Base-by-base conservation (phyloP, 306 rosid species). In the Canavalia gladiata region DNA sequence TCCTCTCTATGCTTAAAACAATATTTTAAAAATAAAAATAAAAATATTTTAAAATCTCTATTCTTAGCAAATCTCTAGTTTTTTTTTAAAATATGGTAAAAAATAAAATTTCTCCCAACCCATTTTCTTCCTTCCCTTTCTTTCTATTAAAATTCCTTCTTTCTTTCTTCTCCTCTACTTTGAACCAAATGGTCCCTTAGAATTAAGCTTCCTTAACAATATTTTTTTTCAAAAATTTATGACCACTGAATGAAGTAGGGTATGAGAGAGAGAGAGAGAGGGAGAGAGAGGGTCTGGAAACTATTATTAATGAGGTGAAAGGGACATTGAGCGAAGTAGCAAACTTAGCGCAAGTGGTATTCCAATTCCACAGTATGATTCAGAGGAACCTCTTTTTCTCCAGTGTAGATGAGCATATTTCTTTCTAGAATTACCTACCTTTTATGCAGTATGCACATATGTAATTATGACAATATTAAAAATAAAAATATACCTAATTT, bases 261-360 rank as follows among this genome's bases (percentile, higher is more conserved):
- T 74, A 58, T 52, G 74, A 42, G 73, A 60, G 87, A 72, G 82
- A 90, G 81, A 71, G 74, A 34, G 72, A 42, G 73, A 60, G 87
- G 68, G 82, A 90, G 81, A 67, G 76, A 74, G 82, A 71, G 74
- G 68, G 42, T 82, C 79, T 72, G 87, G 82, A 87, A 80, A 82
- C 39, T 70, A 87, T 90, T 81, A 85, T 86, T 87, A 85, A 80
- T 84, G 84, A 75, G 50, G 68, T 85, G 92, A 92, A 64, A 79
- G 77, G 74, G 92, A 91, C 88, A 72, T 85, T 87, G 75, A 79
- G 84, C 74, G 45, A 81, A 85, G 82, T 71, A 56, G 81, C 72
- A 86, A 37, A 60, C 72, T 62, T 70, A 60, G 65, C 57, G 8
- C 45, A 45, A 64, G 78, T 73, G 76, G 66, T 43, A 58, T 86